Conservation (phyloP, 2,329 filamentous ascomycete genomes). For the Paraphoma chrysanthemicola region DNA sequence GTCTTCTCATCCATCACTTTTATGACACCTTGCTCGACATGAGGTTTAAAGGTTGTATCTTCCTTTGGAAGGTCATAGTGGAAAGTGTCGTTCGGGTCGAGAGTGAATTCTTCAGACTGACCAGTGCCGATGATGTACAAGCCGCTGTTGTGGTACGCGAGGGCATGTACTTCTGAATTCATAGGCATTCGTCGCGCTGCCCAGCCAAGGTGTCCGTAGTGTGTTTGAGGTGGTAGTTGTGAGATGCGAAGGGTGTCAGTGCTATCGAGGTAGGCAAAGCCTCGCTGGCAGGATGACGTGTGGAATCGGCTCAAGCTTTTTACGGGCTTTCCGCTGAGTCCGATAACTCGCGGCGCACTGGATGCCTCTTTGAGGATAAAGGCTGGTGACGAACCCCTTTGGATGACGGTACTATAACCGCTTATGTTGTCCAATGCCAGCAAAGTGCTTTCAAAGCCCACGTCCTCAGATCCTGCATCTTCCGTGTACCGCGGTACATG, state of each 20-base stretch:
- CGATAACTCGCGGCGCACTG: constrained; percentile 76
- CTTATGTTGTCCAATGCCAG: constrained; percentile 69
- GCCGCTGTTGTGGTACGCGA: constrained; percentile 79
- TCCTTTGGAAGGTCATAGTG: constrained; percentile 79
- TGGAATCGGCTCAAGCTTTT: constrained; percentile 78
- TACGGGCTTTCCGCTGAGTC: constrained; percentile 72
- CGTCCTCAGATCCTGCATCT: constrained; percentile 58
- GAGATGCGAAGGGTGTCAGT: constrained; percentile 76
- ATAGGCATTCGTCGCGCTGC: constrained; percentile 75
- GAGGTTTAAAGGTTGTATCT: constrained; percentile 68
- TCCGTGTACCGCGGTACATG: constrained; percentile 66
- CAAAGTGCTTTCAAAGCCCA: constrained; percentile 56
- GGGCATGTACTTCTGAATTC: constrained; percentile 71
- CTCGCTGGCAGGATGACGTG: constrained; percentile 76
- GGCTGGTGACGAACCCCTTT: constrained; percentile 79
- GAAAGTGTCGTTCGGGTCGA: constrained; percentile 84
- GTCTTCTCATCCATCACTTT: constrained; percentile 80
- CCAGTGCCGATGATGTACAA: constrained; percentile 81
- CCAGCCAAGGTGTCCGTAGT: constrained; percentile 78
- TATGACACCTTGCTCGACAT: constrained; percentile 73
- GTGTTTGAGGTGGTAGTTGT: constrained; percentile 71
- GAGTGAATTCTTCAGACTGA: constrained; percentile 69
- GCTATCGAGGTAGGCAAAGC: constrained; percentile 74
- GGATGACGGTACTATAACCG: constrained; percentile 81
- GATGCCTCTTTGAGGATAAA: constrained; percentile 85